Conservation (phyloP, 495 filamentous ascomycete genomes). For the Glarea lozoyensis region DNA sequence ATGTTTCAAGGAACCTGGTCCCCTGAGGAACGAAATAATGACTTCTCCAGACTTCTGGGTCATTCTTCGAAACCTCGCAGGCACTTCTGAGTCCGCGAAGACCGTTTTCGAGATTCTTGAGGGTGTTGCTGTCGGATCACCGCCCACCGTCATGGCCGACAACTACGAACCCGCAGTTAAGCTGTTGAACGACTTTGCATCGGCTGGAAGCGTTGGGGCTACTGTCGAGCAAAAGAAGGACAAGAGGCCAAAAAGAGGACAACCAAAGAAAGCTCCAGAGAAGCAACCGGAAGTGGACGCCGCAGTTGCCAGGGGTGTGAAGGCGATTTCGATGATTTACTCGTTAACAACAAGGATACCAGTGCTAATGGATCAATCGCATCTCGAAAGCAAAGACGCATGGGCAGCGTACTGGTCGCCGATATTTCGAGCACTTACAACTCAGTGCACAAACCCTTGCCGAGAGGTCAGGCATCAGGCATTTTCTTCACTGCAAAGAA, state of each 20-base stretch:
- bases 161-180: conserved; percentile 84
- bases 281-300: conserved; percentile 54
- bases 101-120: conserved; percentile 79
- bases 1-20: conserved; percentile 67
- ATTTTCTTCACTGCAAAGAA: conserved; percentile 76
- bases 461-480: conserved; percentile 87
- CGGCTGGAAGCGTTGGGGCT: conserved; percentile 73
- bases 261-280: conserved; percentile 37
- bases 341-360: conserved; percentile 74
- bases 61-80: conserved; percentile 67
- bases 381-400: conserved; percentile 82
- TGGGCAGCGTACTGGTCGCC: conserved; percentile 98
- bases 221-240: conserved; percentile 74
- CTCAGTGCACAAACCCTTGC: conserved; percentile 90
- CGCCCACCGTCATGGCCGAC: conserved; percentile 78
- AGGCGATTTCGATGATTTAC: conserved; percentile 71
- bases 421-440: conserved; percentile 78
- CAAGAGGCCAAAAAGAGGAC: conserved; percentile 41
- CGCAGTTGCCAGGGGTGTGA: conserved; percentile 66
- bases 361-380: conserved; percentile 80
- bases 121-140: conserved; percentile 53
- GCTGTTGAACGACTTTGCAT: conserved; percentile 84
- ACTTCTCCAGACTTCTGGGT: conserved; percentile 98
- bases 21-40: conserved; percentile 82
- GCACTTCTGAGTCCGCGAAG: conserved; percentile 55